phyloP scores from a whole-genome alignment of 2,329 filamentous ascomycete genomes.

The Botrytis cinerea region DNA sequence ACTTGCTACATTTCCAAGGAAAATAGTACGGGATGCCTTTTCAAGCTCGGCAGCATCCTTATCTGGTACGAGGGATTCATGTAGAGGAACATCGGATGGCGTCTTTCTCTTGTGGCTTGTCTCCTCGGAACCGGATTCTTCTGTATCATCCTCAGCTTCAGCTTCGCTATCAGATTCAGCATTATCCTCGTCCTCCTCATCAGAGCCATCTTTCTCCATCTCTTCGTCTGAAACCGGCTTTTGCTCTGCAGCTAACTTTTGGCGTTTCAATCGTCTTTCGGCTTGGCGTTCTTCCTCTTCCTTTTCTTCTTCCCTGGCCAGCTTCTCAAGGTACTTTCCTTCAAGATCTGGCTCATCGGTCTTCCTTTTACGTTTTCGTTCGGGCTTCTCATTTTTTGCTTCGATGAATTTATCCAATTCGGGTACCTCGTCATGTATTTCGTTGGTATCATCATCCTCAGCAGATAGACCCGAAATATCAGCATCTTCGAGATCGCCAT shows the following conservation, averaged over 20 bases:
- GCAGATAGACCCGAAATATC: conserved; percentile 39
- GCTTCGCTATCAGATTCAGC: conserved; percentile 35
- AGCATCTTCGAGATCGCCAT: conserved; percentile 43
- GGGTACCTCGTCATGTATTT: conserved; percentile 23
- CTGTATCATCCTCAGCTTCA: conserved; percentile 36
- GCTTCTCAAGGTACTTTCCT: conserved; percentile 66
- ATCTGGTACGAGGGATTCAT: conserved; percentile 58
- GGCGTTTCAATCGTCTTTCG: conserved; percentile 51
- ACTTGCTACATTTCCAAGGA: conserved; percentile 86
- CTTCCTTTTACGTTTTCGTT: conserved; percentile 65
- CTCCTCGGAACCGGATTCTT: conserved; percentile 27
- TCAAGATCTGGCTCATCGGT: conserved; percentile 69
- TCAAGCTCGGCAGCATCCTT: conserved; percentile 68
- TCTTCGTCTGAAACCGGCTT: conserved; percentile 41
- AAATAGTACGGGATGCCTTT: conserved; percentile 87
- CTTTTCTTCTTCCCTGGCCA: conserved; percentile 61
- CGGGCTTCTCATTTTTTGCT: conserved; percentile 44
- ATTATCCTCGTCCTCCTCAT: conserved; percentile 34
- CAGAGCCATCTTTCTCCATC: conserved; percentile 35
- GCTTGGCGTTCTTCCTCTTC: conserved; percentile 51
- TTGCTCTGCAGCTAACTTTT: conserved; percentile 49
- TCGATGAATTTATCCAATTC: conserved; percentile 48
- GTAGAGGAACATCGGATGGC: conserved; percentile 47
- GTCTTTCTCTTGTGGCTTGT: conserved; percentile 44
- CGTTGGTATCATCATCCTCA: conserved; percentile 37